These are phyloP conservation scores for Solanum piurae DNA, from an alignment of 257 asterid species.

Conservation along the genomic window DNA sequence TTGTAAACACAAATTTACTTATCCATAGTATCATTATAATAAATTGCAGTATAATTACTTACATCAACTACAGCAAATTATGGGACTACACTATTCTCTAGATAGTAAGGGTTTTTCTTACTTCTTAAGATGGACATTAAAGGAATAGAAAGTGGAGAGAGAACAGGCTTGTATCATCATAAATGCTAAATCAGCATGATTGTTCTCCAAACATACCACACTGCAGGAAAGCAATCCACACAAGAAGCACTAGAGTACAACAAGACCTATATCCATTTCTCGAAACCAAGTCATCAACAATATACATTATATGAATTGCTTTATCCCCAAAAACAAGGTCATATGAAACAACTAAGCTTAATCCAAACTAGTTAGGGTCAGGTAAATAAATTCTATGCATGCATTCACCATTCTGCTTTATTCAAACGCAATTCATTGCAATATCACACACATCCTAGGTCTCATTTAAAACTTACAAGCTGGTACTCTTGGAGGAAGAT, in stretches of 20 bases:
- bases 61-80: background rate
- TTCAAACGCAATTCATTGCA: background rate
- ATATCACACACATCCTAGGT: background rate
- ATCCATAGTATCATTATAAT: background rate
- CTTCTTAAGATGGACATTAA: background rate
- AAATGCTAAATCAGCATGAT: background rate
- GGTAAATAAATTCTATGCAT: background rate
- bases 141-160: background rate
- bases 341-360: background rate
- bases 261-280: background rate
- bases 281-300: background rate
- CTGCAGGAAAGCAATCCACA: background rate
- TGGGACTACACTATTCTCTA: background rate
- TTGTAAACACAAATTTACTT: background rate
- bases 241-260: background rate
- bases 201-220: background rate
- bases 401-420: background rate
- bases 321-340: background rate
- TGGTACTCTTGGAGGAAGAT: constrained; percentile 87
- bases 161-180: background rate
- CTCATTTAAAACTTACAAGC: constrained; percentile 39
- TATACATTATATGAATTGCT: background rate
- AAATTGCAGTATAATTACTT: background rate
- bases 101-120: background rate
- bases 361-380: background rate